These are phyloP conservation scores for Trichoderma arundinaceum DNA, from an alignment of 2,329 filamentous ascomycete species.

Conservation along the genomic window DNA sequence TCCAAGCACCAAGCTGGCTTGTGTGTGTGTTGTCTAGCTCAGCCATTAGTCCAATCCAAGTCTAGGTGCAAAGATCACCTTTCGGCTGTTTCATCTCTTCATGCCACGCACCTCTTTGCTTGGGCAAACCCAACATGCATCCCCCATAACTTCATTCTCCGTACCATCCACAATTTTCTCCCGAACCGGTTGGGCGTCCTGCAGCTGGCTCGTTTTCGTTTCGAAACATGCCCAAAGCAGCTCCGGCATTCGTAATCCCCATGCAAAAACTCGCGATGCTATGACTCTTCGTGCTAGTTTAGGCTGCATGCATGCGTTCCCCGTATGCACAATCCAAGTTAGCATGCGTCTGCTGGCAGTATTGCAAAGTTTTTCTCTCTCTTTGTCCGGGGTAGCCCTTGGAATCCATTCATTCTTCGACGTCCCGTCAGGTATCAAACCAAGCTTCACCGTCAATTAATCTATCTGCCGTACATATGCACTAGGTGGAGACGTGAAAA, in stretches of 20 bases:
- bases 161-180: too few relatives aligned
- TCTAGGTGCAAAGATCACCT: too few relatives aligned
- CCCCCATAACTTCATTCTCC: neutral
- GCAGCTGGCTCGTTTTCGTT: neutral
- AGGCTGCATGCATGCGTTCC: conserved; percentile 6
- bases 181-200: neutral
- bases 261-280: neutral
- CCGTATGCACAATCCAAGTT: neutral
- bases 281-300: conserved; percentile 19
- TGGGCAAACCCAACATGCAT: neutral
- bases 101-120: neutral
- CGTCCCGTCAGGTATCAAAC: conserved; percentile 20
- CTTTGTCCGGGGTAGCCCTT: neutral
- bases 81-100: neutral
- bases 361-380: neutral
- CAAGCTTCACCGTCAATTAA: conserved; percentile 12
- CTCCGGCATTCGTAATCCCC: conserved; percentile 1
- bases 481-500: neutral
- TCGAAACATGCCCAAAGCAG: conserved; percentile 18
- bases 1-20: too few relatives aligned
- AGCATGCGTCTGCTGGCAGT: neutral
- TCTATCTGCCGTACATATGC: conserved; percentile 23
- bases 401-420: neutral
- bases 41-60: too few relatives aligned
- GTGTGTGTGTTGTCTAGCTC: too few relatives aligned